Evolutionary conservation across 495 filamentous ascomycete genomes (phyloP).

Genomic region (Aspergillus bridgeri): DNA sequence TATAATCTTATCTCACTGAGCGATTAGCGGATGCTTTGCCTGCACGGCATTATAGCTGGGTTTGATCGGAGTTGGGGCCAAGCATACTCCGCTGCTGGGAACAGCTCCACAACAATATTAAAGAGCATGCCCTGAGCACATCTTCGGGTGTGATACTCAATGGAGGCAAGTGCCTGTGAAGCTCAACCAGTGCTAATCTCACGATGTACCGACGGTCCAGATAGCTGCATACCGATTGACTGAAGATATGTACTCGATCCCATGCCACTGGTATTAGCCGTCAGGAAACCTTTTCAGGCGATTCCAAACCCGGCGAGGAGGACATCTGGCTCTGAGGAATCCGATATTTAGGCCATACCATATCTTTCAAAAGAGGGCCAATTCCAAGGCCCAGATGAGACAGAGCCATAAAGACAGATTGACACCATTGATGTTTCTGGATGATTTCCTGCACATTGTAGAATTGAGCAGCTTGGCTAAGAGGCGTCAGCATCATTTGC

Average conservation of each 20-base stretch:
- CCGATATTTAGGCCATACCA: conserved; percentile 23
- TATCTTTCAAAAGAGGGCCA: conserved; percentile 20
- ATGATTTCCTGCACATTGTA: conserved; percentile 15
- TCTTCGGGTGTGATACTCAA: neutral
- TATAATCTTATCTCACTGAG: too few relatives aligned
- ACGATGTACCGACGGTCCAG: neutral
- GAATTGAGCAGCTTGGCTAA: conserved; percentile 23
- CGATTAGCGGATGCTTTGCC: too few relatives aligned
- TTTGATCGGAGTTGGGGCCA: too few relatives aligned
- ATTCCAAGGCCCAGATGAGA: conserved; percentile 20
- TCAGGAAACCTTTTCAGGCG: neutral
- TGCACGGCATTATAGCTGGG: too few relatives aligned
- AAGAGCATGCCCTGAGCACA: neutral
- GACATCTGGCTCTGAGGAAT: conserved; percentile 11
- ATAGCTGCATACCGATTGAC: neutral
- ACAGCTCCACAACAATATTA: neutral
- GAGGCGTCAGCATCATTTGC: conserved; percentile 17
- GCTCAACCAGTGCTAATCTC: neutral
- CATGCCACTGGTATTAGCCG: neutral
- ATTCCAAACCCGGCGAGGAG: conserved; percentile 5
- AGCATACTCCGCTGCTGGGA: neutral
- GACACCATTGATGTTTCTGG: conserved; percentile 22
- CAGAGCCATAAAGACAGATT: conserved; percentile 17
- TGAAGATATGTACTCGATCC: neutral
- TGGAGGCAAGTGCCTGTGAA: neutral